A percentile compares a stretch with the other conserved stretches of the same genome.
Evolutionary conservation across 345 rosid genomes (phyloP).

Genomic region (Camelina sativa): DNA sequence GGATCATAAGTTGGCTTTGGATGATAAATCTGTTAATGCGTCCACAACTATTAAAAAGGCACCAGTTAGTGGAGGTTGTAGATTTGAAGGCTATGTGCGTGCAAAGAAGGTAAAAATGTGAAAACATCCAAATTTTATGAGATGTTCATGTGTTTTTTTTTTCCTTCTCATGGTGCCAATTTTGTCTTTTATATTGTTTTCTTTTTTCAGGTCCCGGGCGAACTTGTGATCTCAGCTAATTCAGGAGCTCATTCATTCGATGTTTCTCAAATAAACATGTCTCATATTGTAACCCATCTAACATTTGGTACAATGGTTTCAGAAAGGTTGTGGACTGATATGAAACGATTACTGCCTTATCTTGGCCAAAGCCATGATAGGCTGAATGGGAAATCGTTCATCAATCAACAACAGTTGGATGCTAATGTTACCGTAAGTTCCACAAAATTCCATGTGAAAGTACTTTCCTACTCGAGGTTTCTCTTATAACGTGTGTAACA

Average conservation of each 20-base stretch:
- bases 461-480: constrained; percentile 10
- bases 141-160: not conserved
- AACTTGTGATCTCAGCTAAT: constrained; percentile 77
- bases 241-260: constrained; percentile 96
- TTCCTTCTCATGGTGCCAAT: constrained; percentile 1
- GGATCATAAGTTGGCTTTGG: constrained; percentile 58
- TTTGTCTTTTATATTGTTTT: constrained; percentile 7
- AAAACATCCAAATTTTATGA: not conserved
- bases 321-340: constrained; percentile 61
- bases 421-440: constrained; percentile 98
- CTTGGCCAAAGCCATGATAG: constrained; percentile 82
- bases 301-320: constrained; percentile 72
- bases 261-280: constrained; percentile 86
- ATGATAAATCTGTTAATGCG: constrained; percentile 43
- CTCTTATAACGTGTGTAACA: constrained; percentile 3
- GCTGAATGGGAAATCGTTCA: constrained; percentile 70
- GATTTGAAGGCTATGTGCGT: constrained; percentile 86
- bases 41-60: constrained; percentile 51
- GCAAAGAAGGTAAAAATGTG: constrained; percentile 77
- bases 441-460: not conserved
- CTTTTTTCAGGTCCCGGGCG: constrained; percentile 85
- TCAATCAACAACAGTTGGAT: constrained; percentile 66
- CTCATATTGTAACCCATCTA: constrained; percentile 79
- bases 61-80: constrained; percentile 86
- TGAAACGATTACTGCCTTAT: constrained; percentile 65